These are phyloP conservation scores for Starmera dryadoides DNA, from an alignment of 805 yeast genomes.

Conservation along the genomic window DNA sequence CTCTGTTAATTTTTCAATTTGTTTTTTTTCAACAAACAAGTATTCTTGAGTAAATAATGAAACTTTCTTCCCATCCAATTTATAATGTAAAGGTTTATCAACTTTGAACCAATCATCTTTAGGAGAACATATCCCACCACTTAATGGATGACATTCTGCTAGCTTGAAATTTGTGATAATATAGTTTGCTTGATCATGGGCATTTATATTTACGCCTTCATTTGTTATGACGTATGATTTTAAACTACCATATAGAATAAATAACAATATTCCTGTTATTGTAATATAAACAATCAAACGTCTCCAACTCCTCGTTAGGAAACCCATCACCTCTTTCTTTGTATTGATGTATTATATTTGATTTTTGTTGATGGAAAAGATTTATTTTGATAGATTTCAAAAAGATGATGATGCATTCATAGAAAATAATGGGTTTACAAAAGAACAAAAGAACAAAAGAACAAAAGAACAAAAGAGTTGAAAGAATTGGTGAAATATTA, in stretches of 20 bases:
- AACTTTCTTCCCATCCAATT: slow-evolving; percentile 2
- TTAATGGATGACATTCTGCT: slow-evolving; percentile 2
- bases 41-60: slow-evolving; percentile 7
- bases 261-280: too few relatives aligned
- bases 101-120: slow-evolving; percentile 7
- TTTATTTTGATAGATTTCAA: too few relatives aligned
- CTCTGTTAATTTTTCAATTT: neutral
- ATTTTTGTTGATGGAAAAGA: too few relatives aligned
- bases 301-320: neutral
- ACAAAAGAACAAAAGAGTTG: too few relatives aligned
- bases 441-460: too few relatives aligned
- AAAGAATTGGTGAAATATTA: too few relatives aligned
- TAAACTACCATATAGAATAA: too few relatives aligned
- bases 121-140: slow-evolving; percentile 2
- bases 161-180: slow-evolving; percentile 1
- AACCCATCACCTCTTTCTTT: neutral
- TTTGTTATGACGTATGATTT: neutral
- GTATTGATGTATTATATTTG: neutral
- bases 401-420: too few relatives aligned
- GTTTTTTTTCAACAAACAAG: slow-evolving; percentile 7
- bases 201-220: neutral
- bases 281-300: neutral
- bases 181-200: neutral
- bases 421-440: too few relatives aligned
- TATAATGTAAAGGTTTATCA: slow-evolving; percentile 8